These are phyloP conservation scores for Termitomyces sp. DNA, from an alignment of 768 basidiomycete genomes.

Conservation along the genomic window DNA sequence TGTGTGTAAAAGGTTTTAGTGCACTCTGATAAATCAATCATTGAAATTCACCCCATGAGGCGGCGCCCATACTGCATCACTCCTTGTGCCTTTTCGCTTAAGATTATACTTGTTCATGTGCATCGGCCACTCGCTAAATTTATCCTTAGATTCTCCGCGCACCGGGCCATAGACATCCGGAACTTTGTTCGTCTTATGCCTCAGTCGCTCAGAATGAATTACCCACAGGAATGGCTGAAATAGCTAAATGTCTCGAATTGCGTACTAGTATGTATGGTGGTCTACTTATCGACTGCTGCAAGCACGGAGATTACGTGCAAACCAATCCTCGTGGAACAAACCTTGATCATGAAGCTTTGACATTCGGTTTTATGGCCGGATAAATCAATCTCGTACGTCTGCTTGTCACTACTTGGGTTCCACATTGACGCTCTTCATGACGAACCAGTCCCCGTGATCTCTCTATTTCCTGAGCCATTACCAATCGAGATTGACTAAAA, in stretches of 20 bases:
- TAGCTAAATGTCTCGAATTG: not conserved
- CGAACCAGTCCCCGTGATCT: constrained; percentile 49
- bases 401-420: constrained; percentile 44
- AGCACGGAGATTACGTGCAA: constrained; percentile 3
- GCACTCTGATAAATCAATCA: too few species aligned
- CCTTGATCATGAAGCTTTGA: constrained; percentile 46
- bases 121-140: not conserved
- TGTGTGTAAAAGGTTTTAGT: too few species aligned
- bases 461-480: constrained; percentile 46
- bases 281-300: not conserved
- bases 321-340: constrained; percentile 36
- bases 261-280: not conserved
- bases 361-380: constrained; percentile 59
- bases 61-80: not conserved
- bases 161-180: not conserved
- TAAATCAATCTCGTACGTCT: constrained; percentile 43
- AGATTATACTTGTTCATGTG: not conserved
- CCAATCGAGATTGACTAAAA: too few species aligned
- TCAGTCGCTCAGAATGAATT: not conserved
- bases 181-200: not conserved
- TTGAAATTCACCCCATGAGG: too few species aligned
- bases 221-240: too few species aligned
- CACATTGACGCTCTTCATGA: constrained; percentile 51
- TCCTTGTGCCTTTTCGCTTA: not conserved
- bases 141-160: not conserved